These are phyloP conservation scores for Arachnopeziza araneosa DNA, from an alignment of 2,329 filamentous ascomycete genomes.

Conservation along the genomic window DNA sequence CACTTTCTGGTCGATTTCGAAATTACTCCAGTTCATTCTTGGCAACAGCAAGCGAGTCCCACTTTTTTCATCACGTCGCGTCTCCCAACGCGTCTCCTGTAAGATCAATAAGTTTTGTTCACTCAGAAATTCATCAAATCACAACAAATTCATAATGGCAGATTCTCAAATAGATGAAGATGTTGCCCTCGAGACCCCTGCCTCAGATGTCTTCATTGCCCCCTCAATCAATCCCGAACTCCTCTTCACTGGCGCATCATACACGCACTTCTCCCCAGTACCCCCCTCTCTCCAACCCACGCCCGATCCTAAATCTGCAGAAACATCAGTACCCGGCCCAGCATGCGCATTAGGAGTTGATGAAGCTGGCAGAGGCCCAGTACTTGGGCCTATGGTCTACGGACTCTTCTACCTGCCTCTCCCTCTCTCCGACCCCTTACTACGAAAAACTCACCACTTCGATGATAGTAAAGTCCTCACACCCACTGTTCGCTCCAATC, in stretches of 20 bases:
- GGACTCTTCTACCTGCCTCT: conserved; percentile 71
- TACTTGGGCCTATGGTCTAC: conserved; percentile 79
- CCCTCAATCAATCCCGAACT: conserved; percentile 57
- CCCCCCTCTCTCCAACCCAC: conserved; percentile 52
- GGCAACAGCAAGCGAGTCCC: too few species aligned
- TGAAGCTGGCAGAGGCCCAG: conserved; percentile 88
- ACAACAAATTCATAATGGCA: conserved; percentile 28
- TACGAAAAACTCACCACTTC: conserved; percentile 77
- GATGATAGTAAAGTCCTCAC: conserved; percentile 94
- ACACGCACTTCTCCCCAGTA: conserved; percentile 65
- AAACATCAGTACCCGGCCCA: conserved; percentile 35
- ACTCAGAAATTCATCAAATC: not conserved
- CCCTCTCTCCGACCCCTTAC: conserved; percentile 62
- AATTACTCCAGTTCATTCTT: too few species aligned
- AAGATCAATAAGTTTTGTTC: not conserved
- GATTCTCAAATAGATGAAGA: conserved; percentile 30
- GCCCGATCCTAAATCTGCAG: conserved; percentile 11
- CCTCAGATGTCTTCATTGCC: conserved; percentile 50
- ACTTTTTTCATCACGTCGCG: not conserved
- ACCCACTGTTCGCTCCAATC: conserved; percentile 65
- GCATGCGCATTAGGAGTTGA: conserved; percentile 83
- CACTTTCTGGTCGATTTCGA: too few species aligned
- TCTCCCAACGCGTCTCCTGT: not conserved
- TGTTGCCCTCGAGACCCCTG: conserved; percentile 31
- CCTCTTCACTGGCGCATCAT: conserved; percentile 61